Conservation (phyloP, 352 stramenopile species). For the Globisporangium uncinulatum region DNA sequence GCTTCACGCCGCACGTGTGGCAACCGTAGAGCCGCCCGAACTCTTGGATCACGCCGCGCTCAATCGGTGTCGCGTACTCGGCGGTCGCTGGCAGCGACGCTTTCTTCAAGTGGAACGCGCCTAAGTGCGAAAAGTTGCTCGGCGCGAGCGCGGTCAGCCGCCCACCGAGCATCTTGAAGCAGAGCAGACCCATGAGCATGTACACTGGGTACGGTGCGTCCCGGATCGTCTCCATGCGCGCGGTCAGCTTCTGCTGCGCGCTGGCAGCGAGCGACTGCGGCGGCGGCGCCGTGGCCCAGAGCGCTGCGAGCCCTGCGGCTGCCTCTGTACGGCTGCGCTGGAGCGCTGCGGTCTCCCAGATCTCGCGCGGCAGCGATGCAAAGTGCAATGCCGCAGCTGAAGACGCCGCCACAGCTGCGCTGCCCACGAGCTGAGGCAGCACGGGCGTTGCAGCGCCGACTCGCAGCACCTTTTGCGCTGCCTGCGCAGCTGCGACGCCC, state of each 20-base stretch:
- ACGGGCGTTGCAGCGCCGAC: constrained; percentile 43
- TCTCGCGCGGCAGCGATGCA: constrained; percentile 38
- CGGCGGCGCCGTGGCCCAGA: constrained; percentile 1
- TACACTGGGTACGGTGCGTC: constrained; percentile 60
- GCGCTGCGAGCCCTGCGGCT: constrained; percentile 3
- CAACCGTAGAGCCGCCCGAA: constrained; percentile 77
- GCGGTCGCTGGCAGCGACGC: constrained; percentile 66
- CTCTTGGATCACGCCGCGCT: constrained; percentile 67
- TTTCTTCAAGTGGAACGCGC: constrained; percentile 74
- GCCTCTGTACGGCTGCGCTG: constrained; percentile 14
- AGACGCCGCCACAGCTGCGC: constrained; percentile 38
- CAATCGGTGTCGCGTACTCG: constrained; percentile 61
- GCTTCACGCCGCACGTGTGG: constrained; percentile 76
- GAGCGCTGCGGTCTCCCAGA: constrained; percentile 24
- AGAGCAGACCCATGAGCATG: constrained; percentile 65
- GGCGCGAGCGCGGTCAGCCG: constrained; percentile 65
- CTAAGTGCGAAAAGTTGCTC: constrained; percentile 66
- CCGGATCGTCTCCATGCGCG: constrained; percentile 29
- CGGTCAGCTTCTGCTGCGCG: constrained; percentile 19
- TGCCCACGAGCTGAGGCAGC: constrained; percentile 32
- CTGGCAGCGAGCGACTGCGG: constrained; percentile 1
- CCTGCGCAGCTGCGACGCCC: constrained; percentile 39
- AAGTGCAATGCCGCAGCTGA: constrained; percentile 42
- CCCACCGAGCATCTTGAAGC: constrained; percentile 72
- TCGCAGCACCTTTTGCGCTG: constrained; percentile 34